Evolutionary conservation across 176 grass and related monocot species (phyloP).

Genomic region (Musa acuminata): DNA sequence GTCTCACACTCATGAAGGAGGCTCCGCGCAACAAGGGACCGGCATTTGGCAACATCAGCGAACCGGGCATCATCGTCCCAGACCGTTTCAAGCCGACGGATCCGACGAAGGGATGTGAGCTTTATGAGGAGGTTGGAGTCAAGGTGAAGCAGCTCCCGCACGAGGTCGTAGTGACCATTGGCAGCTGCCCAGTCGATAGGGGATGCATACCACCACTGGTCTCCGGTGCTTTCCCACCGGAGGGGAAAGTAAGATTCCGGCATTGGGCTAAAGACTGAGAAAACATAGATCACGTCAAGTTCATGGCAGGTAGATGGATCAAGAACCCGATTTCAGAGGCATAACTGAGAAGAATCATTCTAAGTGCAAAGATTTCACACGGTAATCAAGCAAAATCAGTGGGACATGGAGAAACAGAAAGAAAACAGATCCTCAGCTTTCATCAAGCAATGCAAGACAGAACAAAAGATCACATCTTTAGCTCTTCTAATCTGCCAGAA

Average conservation of each 20-base stretch:
- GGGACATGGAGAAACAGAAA: too few species aligned
- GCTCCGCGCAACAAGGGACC: slow-evolving; percentile 43
- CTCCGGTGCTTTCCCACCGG: slow-evolving; percentile 95
- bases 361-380: too few species aligned
- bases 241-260: slow-evolving; percentile 60
- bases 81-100: slow-evolving; percentile 77
- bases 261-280: slow-evolving; percentile 18
- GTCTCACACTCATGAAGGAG: slow-evolving; percentile 65
- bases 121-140: slow-evolving; percentile 98
- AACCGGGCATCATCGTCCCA: slow-evolving; percentile 80
- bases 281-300: background rate
- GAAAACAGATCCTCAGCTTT: too few species aligned
- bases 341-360: too few species aligned
- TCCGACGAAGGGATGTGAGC: slow-evolving; percentile 81
- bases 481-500: background rate
- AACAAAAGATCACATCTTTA: background rate
- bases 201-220: slow-evolving; percentile 97
- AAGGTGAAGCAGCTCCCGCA: slow-evolving; percentile 71
- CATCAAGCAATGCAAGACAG: background rate
- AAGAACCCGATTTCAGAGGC: too few species aligned
- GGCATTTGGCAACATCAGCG: slow-evolving; percentile 37
- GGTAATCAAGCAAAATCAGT: too few species aligned
- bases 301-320: background rate
- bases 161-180: slow-evolving; percentile 85
- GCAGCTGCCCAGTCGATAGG: slow-evolving; percentile 90